Percentiles rank a stretch among this genome's conserved stretches.
phyloP scores from a whole-genome alignment of 495 filamentous ascomycete genomes.

The Trichocladium uniseriatum region DNA sequence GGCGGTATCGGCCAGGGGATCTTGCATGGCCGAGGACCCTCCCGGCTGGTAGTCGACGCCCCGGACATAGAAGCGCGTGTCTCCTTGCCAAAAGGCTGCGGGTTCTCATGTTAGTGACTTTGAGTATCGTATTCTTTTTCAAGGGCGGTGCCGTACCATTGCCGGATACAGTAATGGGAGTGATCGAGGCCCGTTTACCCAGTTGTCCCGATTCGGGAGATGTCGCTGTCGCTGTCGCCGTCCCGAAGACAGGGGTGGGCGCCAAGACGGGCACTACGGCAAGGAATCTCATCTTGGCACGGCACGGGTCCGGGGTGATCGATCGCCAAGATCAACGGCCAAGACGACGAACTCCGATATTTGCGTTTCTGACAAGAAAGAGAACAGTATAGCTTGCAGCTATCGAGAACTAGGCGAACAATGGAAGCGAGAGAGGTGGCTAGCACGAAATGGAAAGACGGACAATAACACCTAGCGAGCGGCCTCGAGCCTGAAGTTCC shows the following conservation, averaged over 20 bases:
- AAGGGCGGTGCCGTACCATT: constrained; percentile 36
- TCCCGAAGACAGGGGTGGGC: constrained; percentile 42
- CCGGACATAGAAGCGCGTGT: constrained; percentile 81
- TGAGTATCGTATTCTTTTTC: background rate
- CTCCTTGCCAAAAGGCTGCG: constrained; percentile 77
- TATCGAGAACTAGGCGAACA: too few species aligned
- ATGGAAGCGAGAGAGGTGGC: too few species aligned
- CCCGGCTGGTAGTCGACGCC: constrained; percentile 96
- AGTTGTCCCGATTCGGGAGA: constrained; percentile 42
- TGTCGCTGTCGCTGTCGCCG: constrained; percentile 48
- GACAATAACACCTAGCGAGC: too few species aligned
- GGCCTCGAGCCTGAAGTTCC: too few species aligned
- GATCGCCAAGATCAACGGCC: constrained; percentile 1
- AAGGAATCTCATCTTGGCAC: constrained; percentile 11
- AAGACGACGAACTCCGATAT: background rate
- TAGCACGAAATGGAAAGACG: too few species aligned
- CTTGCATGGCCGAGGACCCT: constrained; percentile 64
- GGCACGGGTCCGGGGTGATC: background rate
- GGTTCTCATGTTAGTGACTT: constrained; percentile 15
- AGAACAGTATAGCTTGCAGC: too few species aligned
- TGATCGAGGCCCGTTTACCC: constrained; percentile 35
- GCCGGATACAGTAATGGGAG: constrained; percentile 38
- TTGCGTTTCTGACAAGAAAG: too few species aligned
- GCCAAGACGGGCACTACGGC: constrained; percentile 45
- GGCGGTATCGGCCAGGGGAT: constrained; percentile 66